These are phyloP conservation scores for Penicillium sp. DNA, from an alignment of 2,329 filamentous ascomycete genomes.

Conservation along the genomic window DNA sequence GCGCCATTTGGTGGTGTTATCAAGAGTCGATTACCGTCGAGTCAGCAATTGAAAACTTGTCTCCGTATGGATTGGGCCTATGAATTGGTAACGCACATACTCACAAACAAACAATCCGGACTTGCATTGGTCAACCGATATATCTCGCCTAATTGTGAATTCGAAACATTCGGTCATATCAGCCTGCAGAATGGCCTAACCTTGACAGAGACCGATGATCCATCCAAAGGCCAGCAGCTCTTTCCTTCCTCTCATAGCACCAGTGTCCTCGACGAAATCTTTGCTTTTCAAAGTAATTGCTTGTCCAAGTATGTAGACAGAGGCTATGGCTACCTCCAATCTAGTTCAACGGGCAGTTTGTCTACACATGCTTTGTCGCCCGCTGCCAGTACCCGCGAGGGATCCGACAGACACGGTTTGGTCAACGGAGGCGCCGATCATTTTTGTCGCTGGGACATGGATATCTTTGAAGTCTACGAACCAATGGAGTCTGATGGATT, in stretches of 20 bases:
- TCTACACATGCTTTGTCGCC: constrained; percentile 1
- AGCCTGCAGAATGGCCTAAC: not conserved
- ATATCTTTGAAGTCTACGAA: not conserved
- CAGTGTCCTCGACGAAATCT: not conserved
- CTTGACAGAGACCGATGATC: not conserved
- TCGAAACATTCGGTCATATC: not conserved
- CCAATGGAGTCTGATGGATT: not conserved
- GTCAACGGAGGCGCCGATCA: not conserved
- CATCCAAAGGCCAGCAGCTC: too few relatives aligned
- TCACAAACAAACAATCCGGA: not conserved
- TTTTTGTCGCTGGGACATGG: not conserved
- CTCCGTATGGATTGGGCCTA: not conserved
- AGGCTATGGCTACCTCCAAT: not conserved
- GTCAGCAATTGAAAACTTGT: not conserved
- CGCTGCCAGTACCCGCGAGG: constrained; percentile 7
- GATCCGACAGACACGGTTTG: not conserved
- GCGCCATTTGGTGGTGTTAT: too few relatives aligned
- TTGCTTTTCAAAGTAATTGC: not conserved
- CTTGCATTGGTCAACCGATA: not conserved
- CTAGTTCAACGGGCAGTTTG: not conserved
- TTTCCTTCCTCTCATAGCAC: too few relatives aligned
- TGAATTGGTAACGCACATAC: not conserved
- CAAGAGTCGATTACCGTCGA: not conserved
- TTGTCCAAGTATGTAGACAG: not conserved
- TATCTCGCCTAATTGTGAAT: not conserved